phyloP scores from a whole-genome alignment of 148 eudicot genomes.

The Rhododendron vialii region DNA sequence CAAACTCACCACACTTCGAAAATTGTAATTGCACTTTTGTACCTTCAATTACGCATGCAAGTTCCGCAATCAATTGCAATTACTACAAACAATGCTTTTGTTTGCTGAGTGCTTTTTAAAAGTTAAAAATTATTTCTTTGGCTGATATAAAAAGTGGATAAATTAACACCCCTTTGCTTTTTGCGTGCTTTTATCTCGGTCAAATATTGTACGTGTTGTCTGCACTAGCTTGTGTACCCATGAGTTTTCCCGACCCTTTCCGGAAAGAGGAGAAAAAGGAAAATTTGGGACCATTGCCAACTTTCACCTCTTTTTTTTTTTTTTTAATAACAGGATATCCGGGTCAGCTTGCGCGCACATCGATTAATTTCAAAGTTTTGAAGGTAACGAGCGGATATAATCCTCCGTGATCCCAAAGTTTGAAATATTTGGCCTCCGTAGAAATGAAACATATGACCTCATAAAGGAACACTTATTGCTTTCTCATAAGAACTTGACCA shows the following conservation, averaged over 20 bases:
- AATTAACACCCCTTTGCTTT: background rate
- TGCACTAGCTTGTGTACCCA: background rate
- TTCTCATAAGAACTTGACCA: no score
- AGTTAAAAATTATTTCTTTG: background rate
- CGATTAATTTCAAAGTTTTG: no score
- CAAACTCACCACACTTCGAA: background rate
- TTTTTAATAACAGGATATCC: no score
- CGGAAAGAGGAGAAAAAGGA: background rate
- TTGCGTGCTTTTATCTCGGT: background rate
- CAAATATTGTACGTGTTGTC: background rate
- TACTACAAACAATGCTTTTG: background rate
- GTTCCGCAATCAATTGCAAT: constrained; percentile 1
- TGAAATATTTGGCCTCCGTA: no score
- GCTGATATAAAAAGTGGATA: background rate
- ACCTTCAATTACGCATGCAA: constrained; percentile 12
- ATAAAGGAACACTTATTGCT: no score
- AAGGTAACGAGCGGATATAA: no score
- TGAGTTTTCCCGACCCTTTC: background rate
- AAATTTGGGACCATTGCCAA: background rate
- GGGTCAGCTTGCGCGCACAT: fast-evolving
- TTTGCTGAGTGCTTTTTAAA: constrained; percentile 5
- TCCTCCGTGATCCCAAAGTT: no score
- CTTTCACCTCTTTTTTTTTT: background rate
- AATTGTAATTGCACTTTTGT: constrained; percentile 12
- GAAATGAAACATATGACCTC: no score